These are phyloP conservation scores for Plenodomus lindquistii DNA, from an alignment of 2,329 filamentous ascomycete species.

Conservation along the genomic window DNA sequence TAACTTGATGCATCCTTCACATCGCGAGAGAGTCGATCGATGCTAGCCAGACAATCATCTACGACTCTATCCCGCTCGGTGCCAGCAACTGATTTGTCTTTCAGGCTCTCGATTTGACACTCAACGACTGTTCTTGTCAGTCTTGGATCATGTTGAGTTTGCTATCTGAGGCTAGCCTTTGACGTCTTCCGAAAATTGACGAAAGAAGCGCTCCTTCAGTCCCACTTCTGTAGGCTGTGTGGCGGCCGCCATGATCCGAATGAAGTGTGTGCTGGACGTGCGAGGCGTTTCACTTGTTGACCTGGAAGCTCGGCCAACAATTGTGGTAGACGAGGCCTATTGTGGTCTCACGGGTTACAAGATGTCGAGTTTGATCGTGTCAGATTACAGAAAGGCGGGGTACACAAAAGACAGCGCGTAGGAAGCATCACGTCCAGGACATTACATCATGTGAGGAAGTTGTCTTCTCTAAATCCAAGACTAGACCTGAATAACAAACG, in stretches of 20 bases:
- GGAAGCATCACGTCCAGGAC: background rate
- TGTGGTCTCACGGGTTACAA: too few relatives aligned
- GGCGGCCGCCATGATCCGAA: conserved; percentile 2
- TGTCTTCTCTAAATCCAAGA: too few relatives aligned
- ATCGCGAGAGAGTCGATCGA: conserved; percentile 79
- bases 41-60: conserved; percentile 77
- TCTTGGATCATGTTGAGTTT: background rate
- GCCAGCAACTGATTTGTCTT: conserved; percentile 63
- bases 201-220: conserved; percentile 79
- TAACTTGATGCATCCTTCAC: conserved; percentile 82
- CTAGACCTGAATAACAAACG: too few relatives aligned
- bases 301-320: too few relatives aligned
- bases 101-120: conserved; percentile 72
- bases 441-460: too few relatives aligned
- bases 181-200: conserved; percentile 77
- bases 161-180: conserved; percentile 56
- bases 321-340: too few relatives aligned
- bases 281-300: too few relatives aligned
- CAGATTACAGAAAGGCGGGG: background rate
- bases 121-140: conserved; percentile 66
- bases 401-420: background rate
- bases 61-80: conserved; percentile 80
- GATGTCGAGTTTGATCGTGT: background rate
- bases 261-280: conserved; percentile 11
- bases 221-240: conserved; percentile 15